Percentiles rank a stretch among this genome's conserved stretches.
phyloP scores from a whole-genome alignment of 2,329 filamentous ascomycete genomes.

The Pyrenophora tritici-repentis region DNA sequence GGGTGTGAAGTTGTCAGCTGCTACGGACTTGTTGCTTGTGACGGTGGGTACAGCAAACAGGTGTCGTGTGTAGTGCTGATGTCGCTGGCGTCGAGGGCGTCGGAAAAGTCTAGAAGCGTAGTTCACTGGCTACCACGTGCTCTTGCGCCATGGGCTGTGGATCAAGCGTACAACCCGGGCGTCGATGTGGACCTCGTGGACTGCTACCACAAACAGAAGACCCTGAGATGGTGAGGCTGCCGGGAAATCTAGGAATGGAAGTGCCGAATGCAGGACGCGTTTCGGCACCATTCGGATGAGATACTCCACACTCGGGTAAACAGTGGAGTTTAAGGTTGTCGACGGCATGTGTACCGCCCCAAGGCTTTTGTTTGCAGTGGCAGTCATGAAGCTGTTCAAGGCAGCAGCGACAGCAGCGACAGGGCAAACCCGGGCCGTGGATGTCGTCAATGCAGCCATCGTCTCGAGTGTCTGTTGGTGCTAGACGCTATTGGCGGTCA shows the following conservation, averaged over 20 bases:
- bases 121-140: slow-evolving; percentile 23
- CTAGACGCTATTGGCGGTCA: slow-evolving; percentile 4
- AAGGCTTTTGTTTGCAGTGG: neutral
- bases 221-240: slow-evolving; percentile 26
- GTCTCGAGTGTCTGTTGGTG: neutral
- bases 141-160: slow-evolving; percentile 21
- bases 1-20: too few species aligned
- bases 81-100: slow-evolving; percentile 8
- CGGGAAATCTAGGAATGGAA: slow-evolving; percentile 33
- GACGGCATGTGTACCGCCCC: neutral
- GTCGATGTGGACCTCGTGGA: slow-evolving; percentile 19
- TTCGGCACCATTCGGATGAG: slow-evolving; percentile 20
- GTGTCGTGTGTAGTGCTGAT: neutral
- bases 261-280: slow-evolving; percentile 10
- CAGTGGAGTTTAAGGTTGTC: neutral
- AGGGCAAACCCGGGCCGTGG: slow-evolving; percentile 8
- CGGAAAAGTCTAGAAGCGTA: slow-evolving; percentile 19
- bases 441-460: neutral
- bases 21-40: neutral
- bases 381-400: neutral
- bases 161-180: slow-evolving; percentile 12
- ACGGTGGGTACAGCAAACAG: neutral
- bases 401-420: neutral
- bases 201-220: slow-evolving; percentile 12
- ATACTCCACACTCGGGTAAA: slow-evolving; percentile 22